A percentile compares a stretch with the other conserved stretches of the same genome.
phyloP scores from a whole-genome alignment of 83 land plant genomes.

The Picea engelmannii region DNA sequence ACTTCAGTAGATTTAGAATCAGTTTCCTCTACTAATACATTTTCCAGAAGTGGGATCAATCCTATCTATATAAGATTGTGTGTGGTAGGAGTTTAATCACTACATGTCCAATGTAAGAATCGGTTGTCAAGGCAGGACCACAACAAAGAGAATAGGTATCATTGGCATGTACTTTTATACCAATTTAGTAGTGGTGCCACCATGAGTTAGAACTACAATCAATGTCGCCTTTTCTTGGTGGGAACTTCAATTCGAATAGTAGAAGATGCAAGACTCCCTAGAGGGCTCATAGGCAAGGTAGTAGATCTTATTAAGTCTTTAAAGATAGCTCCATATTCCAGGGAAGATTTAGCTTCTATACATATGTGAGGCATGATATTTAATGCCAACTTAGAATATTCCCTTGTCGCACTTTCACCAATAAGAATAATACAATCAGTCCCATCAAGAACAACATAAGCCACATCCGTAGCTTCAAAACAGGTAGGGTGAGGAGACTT shows the following conservation, averaged over 20 bases:
- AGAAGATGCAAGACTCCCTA: conserved; percentile 43
- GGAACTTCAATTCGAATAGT: conserved; percentile 33
- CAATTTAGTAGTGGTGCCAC: conserved; percentile 41
- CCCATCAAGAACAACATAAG: conserved; percentile 17
- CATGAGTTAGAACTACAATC: conserved; percentile 12
- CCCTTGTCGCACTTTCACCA: conserved; percentile 56
- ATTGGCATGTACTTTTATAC: conserved; percentile 39
- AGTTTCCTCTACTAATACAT: conserved; percentile 55
- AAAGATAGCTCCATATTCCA: conserved; percentile 42
- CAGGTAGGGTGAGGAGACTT: conserved; percentile 50
- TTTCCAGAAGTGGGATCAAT: no score
- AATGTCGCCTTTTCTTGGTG: conserved; percentile 28
- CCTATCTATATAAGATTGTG: conserved; percentile 31
- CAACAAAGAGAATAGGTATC: no score
- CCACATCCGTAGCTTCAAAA: conserved; percentile 57
- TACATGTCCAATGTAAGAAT: conserved; percentile 44
- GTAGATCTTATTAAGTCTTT: conserved; percentile 25
- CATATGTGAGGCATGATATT: conserved; percentile 51
- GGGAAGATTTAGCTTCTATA: conserved; percentile 42
- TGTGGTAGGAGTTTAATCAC: conserved; percentile 56
- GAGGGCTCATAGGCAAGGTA: conserved; percentile 44
- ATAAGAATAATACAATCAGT: conserved; percentile 45
- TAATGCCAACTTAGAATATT: conserved; percentile 42
- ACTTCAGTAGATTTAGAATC: conserved; percentile 63
- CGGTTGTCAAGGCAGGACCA: conserved; percentile 39